Base-by-base conservation (phyloP, 352 stramenopile genomes). In the Pythium rishiriense region DNA sequence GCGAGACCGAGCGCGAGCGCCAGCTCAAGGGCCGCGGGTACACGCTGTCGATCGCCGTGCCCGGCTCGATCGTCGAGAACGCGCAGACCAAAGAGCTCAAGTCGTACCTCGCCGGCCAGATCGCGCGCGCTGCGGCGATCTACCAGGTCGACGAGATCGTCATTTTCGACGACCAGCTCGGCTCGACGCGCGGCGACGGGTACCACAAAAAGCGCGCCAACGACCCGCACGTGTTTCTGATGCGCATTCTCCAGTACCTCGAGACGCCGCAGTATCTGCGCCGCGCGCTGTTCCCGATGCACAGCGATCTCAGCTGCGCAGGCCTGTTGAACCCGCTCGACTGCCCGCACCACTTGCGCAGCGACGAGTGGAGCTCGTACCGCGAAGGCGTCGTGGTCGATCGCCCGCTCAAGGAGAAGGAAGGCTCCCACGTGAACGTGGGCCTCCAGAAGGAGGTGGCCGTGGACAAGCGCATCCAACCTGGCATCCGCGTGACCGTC, bases 141-240 rank as follows among this genome's bases (percentile, higher is more conserved):
- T 99, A 98, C 80, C 88, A 99, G 68, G 92, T 99, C 9, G 97
- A 99, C 72, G 97, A 99, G 81, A 94, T 99, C 67, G 79, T 99
- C 15, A 95, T 99, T 6, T 99, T 98, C 68, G 96, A 99, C 69
- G 97, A 99, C 76, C 91, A 97, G 64, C 76, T 98, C 25, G 89
- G 87, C 22, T 72, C 69, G 10, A 70, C 72, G 42, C 73, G 73
- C 37, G 68, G 72, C 64, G 79, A 84, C 26, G 81, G 76, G 26
- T 81, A 75, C 0, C 73, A 68, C 8, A 75, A 77, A 53, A 89
- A 87, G 74, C 81, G 75, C 35, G 79, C 75, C 19, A 79, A 81
- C 53, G 83, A 93, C 70, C 96, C 79, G 50, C 88, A 91, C 64
- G 83, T 94, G 42, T 93, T 96, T 58, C 82, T 96, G 62, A 80